phyloP scores from a whole-genome alignment of 345 rosid species.

The Brassica carinata region DNA sequence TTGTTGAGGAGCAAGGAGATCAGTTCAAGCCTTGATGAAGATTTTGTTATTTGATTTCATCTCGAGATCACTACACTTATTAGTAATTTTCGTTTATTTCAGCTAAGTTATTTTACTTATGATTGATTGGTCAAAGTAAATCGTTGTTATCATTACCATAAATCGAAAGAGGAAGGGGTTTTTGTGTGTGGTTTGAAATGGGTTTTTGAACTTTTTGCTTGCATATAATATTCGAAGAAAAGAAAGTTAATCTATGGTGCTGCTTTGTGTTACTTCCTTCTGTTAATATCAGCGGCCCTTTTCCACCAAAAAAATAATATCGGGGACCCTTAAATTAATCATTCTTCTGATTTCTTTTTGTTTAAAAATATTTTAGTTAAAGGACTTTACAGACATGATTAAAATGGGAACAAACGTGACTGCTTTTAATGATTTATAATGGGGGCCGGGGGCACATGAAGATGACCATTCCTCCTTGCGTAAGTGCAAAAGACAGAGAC shows the following conservation, averaged over 20 bases:
- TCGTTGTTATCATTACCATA: conserved; percentile 33
- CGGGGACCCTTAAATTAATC: neutral
- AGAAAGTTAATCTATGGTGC: conserved; percentile 6
- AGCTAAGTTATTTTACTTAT: conserved; percentile 36
- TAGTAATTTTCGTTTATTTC: conserved; percentile 17
- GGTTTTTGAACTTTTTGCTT: neutral
- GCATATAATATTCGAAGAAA: conserved; percentile 29
- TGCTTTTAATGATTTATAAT: conserved; percentile 35
- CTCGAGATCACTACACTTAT: conserved; percentile 18
- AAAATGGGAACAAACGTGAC: conserved; percentile 40
- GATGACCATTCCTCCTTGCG: conserved; percentile 16
- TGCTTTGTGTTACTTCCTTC: conserved; percentile 21
- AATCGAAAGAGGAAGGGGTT: neutral
- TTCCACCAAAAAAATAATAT: too few relatives aligned
- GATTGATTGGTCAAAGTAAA: conserved; percentile 37
- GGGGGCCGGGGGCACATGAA: conserved; percentile 25
- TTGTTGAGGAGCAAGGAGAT: conserved; percentile 36
- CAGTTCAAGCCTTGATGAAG: conserved; percentile 38
- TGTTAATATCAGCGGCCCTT: neutral
- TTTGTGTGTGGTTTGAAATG: neutral
- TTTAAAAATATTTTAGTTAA: neutral
- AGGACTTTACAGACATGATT: neutral
- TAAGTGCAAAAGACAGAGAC: conserved; percentile 26
- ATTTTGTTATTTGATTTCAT: neutral
- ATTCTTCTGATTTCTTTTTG: neutral